Evolutionary conservation across 345 rosid species (phyloP), one percentile per base, ranked within the genome.

Genomic region (Psidium guajava): DNA sequence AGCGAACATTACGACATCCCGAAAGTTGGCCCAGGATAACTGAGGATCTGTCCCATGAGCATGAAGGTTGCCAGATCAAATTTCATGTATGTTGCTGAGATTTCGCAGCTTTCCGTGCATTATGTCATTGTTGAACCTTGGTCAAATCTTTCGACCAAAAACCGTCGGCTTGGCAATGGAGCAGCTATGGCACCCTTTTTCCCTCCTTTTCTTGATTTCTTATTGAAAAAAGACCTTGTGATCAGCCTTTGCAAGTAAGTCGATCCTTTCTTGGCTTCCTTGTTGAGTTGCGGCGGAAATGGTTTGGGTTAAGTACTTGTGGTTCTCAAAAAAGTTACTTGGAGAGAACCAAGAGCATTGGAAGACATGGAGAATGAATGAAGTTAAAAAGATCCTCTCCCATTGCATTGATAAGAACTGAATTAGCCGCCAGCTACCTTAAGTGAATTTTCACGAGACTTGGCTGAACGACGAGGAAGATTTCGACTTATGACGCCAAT

Each of bases 1-100:
- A 97, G 96, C 22, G 97, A 97, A 90, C 98, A 94, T 85, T 94
- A 95, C 25, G 96, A 94, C 90, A 94, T 95, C 88, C 98, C 96
- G 25, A 95, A 94, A 90, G 98, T 97, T 85, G 98, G 98, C 77
- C 98, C 98, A 27, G 97, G 99, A 85, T 94, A 88, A 92, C 85
- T 61, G n/a, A 57, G 84, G 64, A 25, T 55, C 2, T 5, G 44
- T 56, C 25, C 58, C 73, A 83, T 18, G 58, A 55, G 25, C 61
- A 4, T 40, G 47, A 40, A 5, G 61, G 21, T 28, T 7, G 47
- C 77, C 25, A 18, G 47, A 69, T 18, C 44, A 4, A 69, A 69
- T 69, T 16, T 69, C 47, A 40, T 8, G 77, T 69, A 36, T 8
- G 77, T 69, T 36, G 9, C 24, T 32, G 77, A 69, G 47, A 69